Conservation (phyloP, 2,329 filamentous ascomycete genomes). For the Aspergillus alliaceus region DNA sequence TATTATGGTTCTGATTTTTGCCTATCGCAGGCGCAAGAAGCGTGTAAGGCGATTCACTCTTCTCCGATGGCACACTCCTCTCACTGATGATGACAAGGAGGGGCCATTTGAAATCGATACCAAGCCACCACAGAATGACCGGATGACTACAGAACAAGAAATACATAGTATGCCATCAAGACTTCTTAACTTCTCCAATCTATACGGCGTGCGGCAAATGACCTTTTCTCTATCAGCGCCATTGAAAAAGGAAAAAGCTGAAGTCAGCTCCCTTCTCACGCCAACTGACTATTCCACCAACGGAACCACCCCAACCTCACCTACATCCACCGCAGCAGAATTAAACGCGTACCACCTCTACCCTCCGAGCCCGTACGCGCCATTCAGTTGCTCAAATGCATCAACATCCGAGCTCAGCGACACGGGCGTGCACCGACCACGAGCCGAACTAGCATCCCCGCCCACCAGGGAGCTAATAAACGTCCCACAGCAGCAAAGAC, state of each 20-base stretch:
- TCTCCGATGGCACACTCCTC: slow-evolving; percentile 2
- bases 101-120: neutral
- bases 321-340: neutral
- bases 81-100: neutral
- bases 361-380: neutral
- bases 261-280: neutral
- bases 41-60: slow-evolving; percentile 2
- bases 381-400: neutral
- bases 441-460: slow-evolving; percentile 25
- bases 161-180: neutral
- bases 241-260: neutral
- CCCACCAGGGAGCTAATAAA: slow-evolving; percentile 32
- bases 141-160: neutral
- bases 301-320: neutral
- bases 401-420: slow-evolving; percentile 24
- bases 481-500: slow-evolving; percentile 15
- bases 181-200: neutral
- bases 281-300: neutral
- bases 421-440: slow-evolving; percentile 26
- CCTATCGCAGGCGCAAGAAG: slow-evolving; percentile 18
- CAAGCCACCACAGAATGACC: neutral
- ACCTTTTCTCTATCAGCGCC: neutral
- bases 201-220: neutral
- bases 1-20: slow-evolving; percentile 13
- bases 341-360: neutral